Evolutionary conservation across 148 eudicot species (phyloP).

Genomic region (Vaccinium myrtillus): DNA sequence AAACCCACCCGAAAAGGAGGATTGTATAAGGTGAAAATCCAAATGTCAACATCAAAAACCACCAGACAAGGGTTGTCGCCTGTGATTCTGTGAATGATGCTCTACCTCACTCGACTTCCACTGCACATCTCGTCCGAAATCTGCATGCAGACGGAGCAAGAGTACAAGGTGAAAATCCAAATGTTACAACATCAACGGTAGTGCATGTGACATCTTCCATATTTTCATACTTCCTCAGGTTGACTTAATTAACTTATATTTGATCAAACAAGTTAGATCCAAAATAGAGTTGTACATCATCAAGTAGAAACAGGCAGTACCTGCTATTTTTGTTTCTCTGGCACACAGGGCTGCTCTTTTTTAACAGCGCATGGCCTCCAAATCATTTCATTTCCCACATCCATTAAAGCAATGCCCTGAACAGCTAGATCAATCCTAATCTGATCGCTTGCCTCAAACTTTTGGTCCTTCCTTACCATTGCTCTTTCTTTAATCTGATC

Average conservation of each 20-base stretch:
- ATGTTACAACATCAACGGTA: too few species aligned
- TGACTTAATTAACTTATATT: too few species aligned
- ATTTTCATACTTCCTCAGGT: too few species aligned
- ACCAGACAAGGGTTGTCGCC: too few species aligned
- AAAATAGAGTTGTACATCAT: too few species aligned
- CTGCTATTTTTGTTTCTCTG: conserved; percentile 29
- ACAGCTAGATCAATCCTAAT: conserved; percentile 53
- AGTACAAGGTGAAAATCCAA: too few species aligned
- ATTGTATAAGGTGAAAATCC: background rate
- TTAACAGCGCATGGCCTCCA: conserved; percentile 72
- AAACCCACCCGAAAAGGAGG: conserved; percentile 11
- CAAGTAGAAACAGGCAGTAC: conserved; percentile 13
- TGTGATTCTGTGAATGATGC: too few species aligned
- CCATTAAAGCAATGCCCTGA: conserved; percentile 85
- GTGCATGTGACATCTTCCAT: too few species aligned
- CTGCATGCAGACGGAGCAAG: too few species aligned
- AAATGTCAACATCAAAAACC: background rate
- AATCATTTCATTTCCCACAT: conserved; percentile 51
- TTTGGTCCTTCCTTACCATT: conserved; percentile 61
- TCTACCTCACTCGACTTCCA: background rate
- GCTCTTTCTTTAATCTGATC: conserved; percentile 58
- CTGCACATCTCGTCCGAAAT: background rate
- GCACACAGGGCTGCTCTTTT: conserved; percentile 17
- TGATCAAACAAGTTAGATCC: too few species aligned
- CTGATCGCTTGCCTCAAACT: conserved; percentile 56